phyloP scores from a whole-genome alignment of 176 grass and related monocot genomes.

The Zizania latifolia region DNA sequence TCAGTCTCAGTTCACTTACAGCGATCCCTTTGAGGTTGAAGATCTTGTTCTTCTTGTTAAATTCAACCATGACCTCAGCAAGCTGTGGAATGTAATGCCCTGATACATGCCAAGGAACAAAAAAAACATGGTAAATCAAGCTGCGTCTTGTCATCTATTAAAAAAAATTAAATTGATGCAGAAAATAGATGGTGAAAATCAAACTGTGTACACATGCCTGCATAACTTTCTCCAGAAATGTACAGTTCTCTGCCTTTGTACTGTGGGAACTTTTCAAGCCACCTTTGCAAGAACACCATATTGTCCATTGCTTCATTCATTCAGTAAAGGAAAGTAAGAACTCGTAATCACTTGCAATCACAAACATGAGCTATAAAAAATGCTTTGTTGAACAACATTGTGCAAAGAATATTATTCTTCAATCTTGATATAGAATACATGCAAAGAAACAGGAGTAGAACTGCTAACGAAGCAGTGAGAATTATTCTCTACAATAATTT shows the following conservation, averaged over 20 bases:
- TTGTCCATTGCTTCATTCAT: conserved; percentile 77
- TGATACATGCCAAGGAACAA: conserved; percentile 15
- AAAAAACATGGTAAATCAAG: too few relatives aligned
- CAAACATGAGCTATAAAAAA: neutral
- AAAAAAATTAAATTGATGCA: neutral
- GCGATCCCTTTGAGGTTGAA: conserved; percentile 93
- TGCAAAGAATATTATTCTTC: neutral
- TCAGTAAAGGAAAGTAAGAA: conserved; percentile 40
- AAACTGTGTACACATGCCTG: conserved; percentile 32
- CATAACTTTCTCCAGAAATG: conserved; percentile 95
- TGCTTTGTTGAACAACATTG: neutral
- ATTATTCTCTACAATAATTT: neutral
- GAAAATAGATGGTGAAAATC: neutral
- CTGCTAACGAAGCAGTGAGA: neutral
- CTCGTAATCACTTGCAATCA: conserved; percentile 16
- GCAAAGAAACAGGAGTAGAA: too few relatives aligned
- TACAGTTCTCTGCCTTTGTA: conserved; percentile 81
- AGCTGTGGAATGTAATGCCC: conserved; percentile 97
- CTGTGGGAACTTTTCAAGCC: conserved; percentile 84
- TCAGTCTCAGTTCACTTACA: conserved; percentile 38
- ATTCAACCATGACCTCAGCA: conserved; percentile 77
- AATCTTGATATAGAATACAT: too few relatives aligned
- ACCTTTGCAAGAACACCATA: conserved; percentile 80
- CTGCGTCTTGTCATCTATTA: neutral
- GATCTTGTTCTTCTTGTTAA: conserved; percentile 62